phyloP scores from a whole-genome alignment of 2,329 filamentous ascomycete species.

The Exophiala sp. region DNA sequence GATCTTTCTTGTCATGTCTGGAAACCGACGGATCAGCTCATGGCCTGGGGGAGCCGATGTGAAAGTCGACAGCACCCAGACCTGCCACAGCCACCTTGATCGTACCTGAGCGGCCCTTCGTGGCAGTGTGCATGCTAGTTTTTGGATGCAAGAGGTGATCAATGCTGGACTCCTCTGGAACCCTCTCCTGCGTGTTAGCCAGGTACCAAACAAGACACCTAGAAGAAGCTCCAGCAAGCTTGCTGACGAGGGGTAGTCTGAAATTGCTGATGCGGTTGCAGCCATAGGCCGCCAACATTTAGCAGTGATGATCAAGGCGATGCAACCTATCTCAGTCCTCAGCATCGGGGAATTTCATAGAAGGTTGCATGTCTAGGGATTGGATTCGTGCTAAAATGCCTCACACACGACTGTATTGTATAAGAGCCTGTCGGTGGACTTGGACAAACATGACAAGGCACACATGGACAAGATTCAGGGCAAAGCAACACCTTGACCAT shows the following conservation, averaged over 20 bases:
- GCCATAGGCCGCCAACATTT: conserved; percentile 4
- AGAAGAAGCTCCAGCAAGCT: not conserved
- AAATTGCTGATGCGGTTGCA: conserved; percentile 7
- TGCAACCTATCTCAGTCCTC: conserved; percentile 6
- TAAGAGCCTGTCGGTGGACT: conserved; percentile 11
- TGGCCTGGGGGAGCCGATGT: no score
- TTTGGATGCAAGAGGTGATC: not conserved
- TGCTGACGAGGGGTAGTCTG: not conserved
- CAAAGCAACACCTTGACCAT: not conserved
- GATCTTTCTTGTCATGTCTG: no score
- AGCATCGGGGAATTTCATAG: not conserved
- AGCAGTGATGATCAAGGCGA: conserved; percentile 10
- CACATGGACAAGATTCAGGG: conserved; percentile 8
- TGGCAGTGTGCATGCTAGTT: not conserved
- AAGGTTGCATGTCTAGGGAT: conserved; percentile 9
- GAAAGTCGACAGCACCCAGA: no score
- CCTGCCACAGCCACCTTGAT: no score
- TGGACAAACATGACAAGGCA: not conserved
- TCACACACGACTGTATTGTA: conserved; percentile 7
- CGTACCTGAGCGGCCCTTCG: no score
- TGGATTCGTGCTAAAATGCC: conserved; percentile 18
- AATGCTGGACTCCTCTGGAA: no score
- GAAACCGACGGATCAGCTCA: no score
- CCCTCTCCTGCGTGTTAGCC: not conserved
- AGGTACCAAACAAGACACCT: not conserved